Evolutionary conservation across 345 rosid genomes (phyloP), one percentile per base, ranked within the genome.

Genomic region (Populus alba): DNA sequence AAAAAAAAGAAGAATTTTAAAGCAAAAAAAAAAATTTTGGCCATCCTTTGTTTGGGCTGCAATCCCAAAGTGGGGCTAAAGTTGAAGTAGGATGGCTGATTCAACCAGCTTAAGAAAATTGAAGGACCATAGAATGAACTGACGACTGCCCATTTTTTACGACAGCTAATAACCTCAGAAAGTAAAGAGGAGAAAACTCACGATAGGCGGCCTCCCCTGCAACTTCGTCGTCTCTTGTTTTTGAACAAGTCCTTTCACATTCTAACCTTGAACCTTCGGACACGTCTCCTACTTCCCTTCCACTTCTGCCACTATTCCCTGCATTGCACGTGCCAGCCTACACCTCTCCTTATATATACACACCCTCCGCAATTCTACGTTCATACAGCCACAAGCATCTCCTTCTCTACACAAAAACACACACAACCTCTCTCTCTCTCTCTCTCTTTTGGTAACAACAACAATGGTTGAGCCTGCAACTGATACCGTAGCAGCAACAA

Each of bases 381-480:
- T 62, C 70, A 23, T 16, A 15, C 2, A 71, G 1, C 12, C 9
- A 5, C 6, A 10, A n/a, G 13, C 5, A 5, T 20, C 35, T 11
- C 38, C 33, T 18, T 27, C 5, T 18, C 6, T 13, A 1, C 29
- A 9, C 13, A 8, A 1, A 8, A n/a, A n/a, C 13, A 7, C 62
- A 1, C 29, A 23, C 23, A 13, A 9, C 35, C 18, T 35, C 45
- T 22, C 43, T 12, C 45, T n/a, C 71, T 49, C 49, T 15, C 5
- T 55, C 18, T n/a, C 17, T 7, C 41, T 5, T 53, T 23, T 68
- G 2, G 55, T 67, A 22, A n/a, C 25, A 3, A 7, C 31, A 68
- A 80, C 17, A 51, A 87, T 91, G 92, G 95, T 85, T 55, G 86
- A 89, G 20, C 87, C 91, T 65, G 97, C 88, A 29, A 79, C 74